Conservation (phyloP, 1,284 basidiomycete species). For the Ceratobasidium sp. region DNA sequence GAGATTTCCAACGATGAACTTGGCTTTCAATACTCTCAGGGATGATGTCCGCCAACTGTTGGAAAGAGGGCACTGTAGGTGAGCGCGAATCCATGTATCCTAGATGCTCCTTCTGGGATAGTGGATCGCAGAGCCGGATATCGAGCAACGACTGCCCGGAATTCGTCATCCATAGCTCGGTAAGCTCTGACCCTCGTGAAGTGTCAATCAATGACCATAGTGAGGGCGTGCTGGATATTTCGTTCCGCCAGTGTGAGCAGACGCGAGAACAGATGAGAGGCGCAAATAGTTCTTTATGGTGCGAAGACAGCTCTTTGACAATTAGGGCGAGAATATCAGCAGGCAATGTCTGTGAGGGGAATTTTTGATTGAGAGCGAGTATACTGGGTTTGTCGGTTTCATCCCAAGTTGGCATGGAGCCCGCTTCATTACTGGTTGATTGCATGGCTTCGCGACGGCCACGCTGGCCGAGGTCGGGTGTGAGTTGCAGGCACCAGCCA, state of each 20-base stretch:
- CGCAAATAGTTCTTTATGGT: slow-evolving; percentile 9
- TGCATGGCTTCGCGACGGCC: too few relatives aligned
- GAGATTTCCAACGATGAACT: slow-evolving; percentile 7
- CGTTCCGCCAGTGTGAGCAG: slow-evolving; percentile 7
- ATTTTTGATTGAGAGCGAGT: background rate
- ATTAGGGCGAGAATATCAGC: slow-evolving; percentile 12
- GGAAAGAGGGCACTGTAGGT: background rate
- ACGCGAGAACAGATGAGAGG: slow-evolving; percentile 25
- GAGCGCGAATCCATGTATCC: background rate
- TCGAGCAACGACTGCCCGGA: background rate
- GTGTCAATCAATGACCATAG: slow-evolving; percentile 14
- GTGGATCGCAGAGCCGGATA: background rate
- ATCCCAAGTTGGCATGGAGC: too few relatives aligned
- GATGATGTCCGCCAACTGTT: too few relatives aligned
- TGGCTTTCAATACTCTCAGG: background rate
- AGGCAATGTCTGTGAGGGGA: background rate
- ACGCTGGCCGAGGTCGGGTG: too few relatives aligned
- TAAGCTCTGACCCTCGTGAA: slow-evolving; percentile 2
- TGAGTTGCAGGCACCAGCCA: too few relatives aligned
- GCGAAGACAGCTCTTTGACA: background rate
- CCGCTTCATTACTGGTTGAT: too few relatives aligned
- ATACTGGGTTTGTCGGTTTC: too few relatives aligned
- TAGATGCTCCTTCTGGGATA: too few relatives aligned
- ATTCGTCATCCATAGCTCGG: background rate
- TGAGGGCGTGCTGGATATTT: background rate